A percentile compares a stretch with the other conserved stretches of the same genome.
phyloP scores from a whole-genome alignment of 2,329 filamentous ascomycete genomes.

The Pestalotiopsis sp. region DNA sequence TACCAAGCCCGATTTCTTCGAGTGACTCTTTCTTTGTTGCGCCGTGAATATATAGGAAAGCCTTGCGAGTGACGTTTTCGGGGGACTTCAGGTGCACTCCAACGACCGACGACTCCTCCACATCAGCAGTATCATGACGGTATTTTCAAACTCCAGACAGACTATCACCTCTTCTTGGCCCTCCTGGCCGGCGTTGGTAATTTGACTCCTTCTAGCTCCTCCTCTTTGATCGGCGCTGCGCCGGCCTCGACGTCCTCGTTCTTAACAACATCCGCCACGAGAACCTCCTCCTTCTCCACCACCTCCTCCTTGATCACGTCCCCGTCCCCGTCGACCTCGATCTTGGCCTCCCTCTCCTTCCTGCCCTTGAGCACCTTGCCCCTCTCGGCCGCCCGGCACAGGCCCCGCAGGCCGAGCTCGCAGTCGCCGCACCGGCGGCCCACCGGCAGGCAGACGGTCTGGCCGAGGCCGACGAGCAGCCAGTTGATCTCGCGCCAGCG shows the following conservation, averaged over 20 bases:
- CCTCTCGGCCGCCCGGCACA: conserved; percentile 75
- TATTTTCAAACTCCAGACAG: not conserved
- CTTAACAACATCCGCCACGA: conserved; percentile 32
- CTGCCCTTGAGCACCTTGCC: conserved; percentile 62
- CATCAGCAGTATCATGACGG: no score
- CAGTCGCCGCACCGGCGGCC: conserved; percentile 84
- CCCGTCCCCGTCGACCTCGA: conserved; percentile 17
- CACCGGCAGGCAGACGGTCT: conserved; percentile 82
- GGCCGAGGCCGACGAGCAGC: conserved; percentile 84
- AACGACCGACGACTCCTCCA: no score
- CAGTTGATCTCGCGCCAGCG: conserved; percentile 93
- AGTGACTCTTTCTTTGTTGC: no score
- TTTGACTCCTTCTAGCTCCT: not conserved
- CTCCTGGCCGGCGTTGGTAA: not conserved
- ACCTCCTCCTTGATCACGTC: conserved; percentile 25
- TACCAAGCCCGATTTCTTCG: no score
- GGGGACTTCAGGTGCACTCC: not conserved
- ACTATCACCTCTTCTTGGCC: not conserved
- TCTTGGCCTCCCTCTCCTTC: conserved; percentile 47
- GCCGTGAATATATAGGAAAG: no score
- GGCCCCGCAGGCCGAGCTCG: conserved; percentile 70
- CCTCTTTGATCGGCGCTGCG: not conserved
- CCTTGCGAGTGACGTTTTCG: no score
- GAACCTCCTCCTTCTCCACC: conserved; percentile 27
- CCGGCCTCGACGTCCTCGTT: conserved; percentile 15